phyloP scores from a whole-genome alignment of 192 early-diverging fungal species.

The Coemansia asiatica region DNA sequence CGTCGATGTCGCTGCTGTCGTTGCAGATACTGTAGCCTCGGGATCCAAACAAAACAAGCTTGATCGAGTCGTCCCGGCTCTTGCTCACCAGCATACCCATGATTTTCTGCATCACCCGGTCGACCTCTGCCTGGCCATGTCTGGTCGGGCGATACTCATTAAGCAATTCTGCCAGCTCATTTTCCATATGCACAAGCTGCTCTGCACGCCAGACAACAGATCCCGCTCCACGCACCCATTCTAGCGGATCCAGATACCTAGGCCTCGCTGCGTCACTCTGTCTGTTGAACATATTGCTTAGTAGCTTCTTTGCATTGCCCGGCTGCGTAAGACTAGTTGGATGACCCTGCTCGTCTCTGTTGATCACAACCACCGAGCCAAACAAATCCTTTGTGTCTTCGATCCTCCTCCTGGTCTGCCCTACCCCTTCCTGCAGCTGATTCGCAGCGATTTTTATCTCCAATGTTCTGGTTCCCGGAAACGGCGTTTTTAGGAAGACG shows the following conservation, averaged over 20 bases:
- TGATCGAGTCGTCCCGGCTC: not conserved
- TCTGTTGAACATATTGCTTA: not conserved
- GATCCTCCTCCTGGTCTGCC: too few species aligned
- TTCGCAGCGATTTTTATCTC: too few species aligned
- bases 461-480: too few species aligned
- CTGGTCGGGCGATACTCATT: not conserved
- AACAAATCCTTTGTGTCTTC: too few species aligned
- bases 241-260: not conserved
- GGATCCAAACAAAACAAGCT: not conserved
- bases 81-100: not conserved
- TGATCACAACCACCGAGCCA: too few species aligned
- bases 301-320: not conserved
- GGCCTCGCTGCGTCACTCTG: not conserved
- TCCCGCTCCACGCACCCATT: not conserved
- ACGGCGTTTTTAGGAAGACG: too few species aligned
- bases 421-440: too few species aligned
- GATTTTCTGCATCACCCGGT: not conserved
- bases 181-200: not conserved
- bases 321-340: too few species aligned
- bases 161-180: not conserved
- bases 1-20: constrained; percentile 7
- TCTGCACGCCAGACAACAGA: not conserved
- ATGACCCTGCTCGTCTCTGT: too few species aligned
- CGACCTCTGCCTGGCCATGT: not conserved
- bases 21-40: constrained; percentile 8